Evolutionary conservation across 1,284 basidiomycete genomes (phyloP), one percentile per base, ranked within the genome.

Genomic region (Puccinia hordei): DNA sequence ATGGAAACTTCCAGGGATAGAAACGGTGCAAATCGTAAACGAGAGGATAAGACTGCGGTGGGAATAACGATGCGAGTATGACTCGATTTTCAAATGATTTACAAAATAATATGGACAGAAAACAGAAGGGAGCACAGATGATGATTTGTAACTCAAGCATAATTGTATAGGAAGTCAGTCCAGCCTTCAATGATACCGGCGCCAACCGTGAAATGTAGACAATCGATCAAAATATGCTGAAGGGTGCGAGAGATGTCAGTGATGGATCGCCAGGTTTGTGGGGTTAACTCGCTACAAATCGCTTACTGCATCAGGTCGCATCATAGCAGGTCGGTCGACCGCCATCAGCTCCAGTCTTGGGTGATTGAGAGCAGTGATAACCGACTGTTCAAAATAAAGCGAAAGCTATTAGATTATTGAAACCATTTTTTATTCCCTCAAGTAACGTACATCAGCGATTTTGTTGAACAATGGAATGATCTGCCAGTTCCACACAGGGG

Each of bases 161-260:
- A 77, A 41, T 68, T 77, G 51, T 77, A 77, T 44, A 77, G 8
- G 38, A 68, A 77, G 65, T 77, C 75, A 35, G 75, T 77, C 75
- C 75, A 77, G 35, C 75, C 75, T 69, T 77, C 75, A 35, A 69
- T 38, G 27, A 77, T 44, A 24, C 75, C 75, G 17, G 75, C 27
- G 24, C 75, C 75, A 24, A 77, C 66, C 24, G 75, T 77, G 75
- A 77, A 77, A 51, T 77, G 75, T n/a, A 77, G 51, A 65, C 75
- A 77, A 61, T 77, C 75, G 30, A 77, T 77, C 53, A 77, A 68
- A n/a, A 77, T 68, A 19, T 77, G 75, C 75, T 77, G 44, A 41
- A 53, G 46, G 33, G 53, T 19, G 24, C 13, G 30, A 27, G 22
- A 61, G 9, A 74, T 35, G 53, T 63, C 17, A 63, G 30, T 30